phyloP scores from a whole-genome alignment of 2,329 filamentous ascomycete species.

The Penicillium polonicum region DNA sequence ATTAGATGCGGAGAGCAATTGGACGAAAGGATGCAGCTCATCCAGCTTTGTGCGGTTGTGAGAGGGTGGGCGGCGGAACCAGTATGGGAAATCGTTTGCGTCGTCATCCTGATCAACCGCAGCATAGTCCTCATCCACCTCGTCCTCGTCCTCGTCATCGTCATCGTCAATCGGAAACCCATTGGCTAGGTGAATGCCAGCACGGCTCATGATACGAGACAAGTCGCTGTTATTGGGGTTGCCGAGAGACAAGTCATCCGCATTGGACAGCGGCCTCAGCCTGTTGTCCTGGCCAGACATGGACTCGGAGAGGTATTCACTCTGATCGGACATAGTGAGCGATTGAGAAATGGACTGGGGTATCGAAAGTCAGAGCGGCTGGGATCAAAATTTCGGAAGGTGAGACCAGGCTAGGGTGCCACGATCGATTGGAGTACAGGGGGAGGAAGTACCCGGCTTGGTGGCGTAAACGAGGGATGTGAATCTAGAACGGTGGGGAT shows the following conservation, averaged over 20 bases:
- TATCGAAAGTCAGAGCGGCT: background rate
- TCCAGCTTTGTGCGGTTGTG: slow-evolving; percentile 47
- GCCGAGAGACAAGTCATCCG: slow-evolving; percentile 29
- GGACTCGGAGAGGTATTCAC: slow-evolving; percentile 30
- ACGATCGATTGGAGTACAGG: slow-evolving; percentile 13
- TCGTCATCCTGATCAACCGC: slow-evolving; percentile 45
- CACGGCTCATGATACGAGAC: slow-evolving; percentile 30
- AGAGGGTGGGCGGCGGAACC: slow-evolving; percentile 42
- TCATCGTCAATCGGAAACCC: slow-evolving; percentile 34
- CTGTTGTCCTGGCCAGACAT: slow-evolving; percentile 27
- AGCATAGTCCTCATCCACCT: slow-evolving; percentile 42
- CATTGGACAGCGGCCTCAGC: slow-evolving; percentile 34
- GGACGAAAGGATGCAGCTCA: slow-evolving; percentile 69
- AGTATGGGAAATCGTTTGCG: slow-evolving; percentile 41
- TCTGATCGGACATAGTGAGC: slow-evolving; percentile 31
- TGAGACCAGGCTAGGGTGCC: slow-evolving; percentile 11
- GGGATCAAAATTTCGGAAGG: background rate
- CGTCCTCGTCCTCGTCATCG: slow-evolving; percentile 36
- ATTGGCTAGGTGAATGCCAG: slow-evolving; percentile 29
- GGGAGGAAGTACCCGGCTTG: slow-evolving; percentile 16
- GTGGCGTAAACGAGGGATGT: slow-evolving; percentile 22
- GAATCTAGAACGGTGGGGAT: slow-evolving; percentile 26
- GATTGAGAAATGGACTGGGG: background rate
- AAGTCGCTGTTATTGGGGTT: slow-evolving; percentile 29
- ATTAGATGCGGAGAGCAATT: slow-evolving; percentile 61